phyloP scores from a whole-genome alignment of 2,329 filamentous ascomycete genomes.

The Paecilomyces sp. region DNA sequence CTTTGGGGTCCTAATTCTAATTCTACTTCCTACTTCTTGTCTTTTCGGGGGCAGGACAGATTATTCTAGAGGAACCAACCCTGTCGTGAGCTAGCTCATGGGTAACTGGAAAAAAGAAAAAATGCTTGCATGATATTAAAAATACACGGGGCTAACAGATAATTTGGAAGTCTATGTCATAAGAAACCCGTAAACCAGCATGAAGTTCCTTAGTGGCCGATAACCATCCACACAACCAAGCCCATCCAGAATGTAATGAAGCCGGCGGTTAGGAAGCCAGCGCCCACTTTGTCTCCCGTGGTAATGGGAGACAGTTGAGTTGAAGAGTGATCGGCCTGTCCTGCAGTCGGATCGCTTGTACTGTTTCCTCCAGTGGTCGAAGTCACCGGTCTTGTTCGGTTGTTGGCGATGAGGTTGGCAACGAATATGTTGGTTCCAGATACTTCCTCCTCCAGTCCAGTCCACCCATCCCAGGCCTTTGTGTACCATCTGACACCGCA shows the following conservation, averaged over 20 bases:
- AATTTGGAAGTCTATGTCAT: background rate
- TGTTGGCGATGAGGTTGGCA: constrained; percentile 18
- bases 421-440: constrained; percentile 29
- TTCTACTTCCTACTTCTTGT: background rate
- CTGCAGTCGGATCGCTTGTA: constrained; percentile 38
- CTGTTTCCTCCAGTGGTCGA: constrained; percentile 53
- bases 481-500: constrained; percentile 43
- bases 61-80: background rate
- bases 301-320: background rate
- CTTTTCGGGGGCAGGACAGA: background rate
- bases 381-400: constrained; percentile 32
- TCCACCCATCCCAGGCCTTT: constrained; percentile 25
- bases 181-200: background rate
- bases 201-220: background rate
- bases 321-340: background rate
- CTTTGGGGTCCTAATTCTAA: too few species aligned
- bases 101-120: background rate
- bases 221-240: constrained; percentile 8
- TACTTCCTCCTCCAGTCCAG: constrained; percentile 35
- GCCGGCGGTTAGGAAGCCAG: constrained; percentile 9
- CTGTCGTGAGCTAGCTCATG: background rate
- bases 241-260: constrained; percentile 8
- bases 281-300: constrained; percentile 7
- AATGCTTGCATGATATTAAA: background rate
- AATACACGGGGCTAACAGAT: background rate